A percentile compares a stretch with the other conserved stretches of the same genome.
These are phyloP conservation scores for Aegilops umbellulata DNA, from an alignment of 176 grass and related monocot species.

Conservation along the genomic window DNA sequence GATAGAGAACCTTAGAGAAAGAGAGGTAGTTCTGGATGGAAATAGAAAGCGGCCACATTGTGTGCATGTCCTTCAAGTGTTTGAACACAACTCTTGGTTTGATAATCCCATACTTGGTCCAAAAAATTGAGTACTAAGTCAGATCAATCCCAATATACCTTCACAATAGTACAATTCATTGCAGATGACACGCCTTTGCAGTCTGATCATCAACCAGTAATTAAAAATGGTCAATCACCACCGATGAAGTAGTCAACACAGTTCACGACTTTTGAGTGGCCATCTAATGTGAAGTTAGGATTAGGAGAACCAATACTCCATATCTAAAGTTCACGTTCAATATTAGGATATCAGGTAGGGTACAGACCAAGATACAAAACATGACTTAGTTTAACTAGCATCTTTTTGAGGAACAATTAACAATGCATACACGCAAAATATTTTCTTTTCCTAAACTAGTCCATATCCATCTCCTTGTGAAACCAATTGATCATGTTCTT, in stretches of 20 bases:
- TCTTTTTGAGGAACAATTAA: background rate
- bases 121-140: too few relatives aligned
- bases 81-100: too few relatives aligned
- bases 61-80: slow-evolving; percentile 83
- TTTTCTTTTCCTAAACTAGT: too few relatives aligned
- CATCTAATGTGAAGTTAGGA: slow-evolving; percentile 95
- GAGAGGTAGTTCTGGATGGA: slow-evolving; percentile 70
- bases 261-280: slow-evolving; percentile 89
- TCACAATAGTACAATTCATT: too few relatives aligned
- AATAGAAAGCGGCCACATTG: slow-evolving; percentile 91
- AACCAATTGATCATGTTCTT: too few relatives aligned
- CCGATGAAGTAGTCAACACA: slow-evolving; percentile 98
- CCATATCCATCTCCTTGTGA: too few relatives aligned
- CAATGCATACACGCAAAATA: background rate
- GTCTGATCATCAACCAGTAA: too few relatives aligned
- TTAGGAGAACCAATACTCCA: slow-evolving; percentile 98
- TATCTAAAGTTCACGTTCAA: slow-evolving; percentile 52
- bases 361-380: slow-evolving; percentile 15
- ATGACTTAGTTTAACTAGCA: background rate
- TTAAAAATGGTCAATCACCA: slow-evolving; percentile 38
- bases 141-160: too few relatives aligned
- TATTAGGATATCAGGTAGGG: background rate
- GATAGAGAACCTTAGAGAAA: too few relatives aligned
- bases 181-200: too few relatives aligned
- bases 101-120: too few relatives aligned